Evolutionary conservation across 139 green algal species (phyloP), one percentile per base, ranked within the genome.

Genomic region (Volvox africanus): DNA sequence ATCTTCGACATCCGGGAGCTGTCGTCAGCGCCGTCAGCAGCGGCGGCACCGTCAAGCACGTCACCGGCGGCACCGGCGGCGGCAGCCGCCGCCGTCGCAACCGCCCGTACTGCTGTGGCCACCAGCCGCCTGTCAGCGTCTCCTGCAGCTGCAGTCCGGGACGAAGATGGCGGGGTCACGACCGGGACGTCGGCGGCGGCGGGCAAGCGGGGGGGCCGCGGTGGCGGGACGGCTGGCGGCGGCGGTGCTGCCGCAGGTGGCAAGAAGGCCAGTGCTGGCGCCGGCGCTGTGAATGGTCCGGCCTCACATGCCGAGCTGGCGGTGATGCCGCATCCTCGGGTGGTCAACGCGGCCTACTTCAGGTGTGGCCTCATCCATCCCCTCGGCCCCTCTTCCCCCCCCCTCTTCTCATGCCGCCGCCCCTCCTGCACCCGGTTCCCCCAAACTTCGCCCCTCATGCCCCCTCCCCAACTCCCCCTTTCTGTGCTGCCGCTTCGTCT

Each of bases 321-420:
- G 32, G 65, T 61, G 21, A 90, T 96, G 90, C 61, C 17, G 18
- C 96, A 96, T 78, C 88, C 90, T 0, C 76, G 93, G 26, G 94
- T 98, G n/a, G 96, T 99, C 83, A 99, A 99, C 88, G 44, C 90
- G 20, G 97, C 97, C 17, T 97, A 95, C 89, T 99, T 98, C 89
- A 96, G 91, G 85, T 89, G 69, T 0, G 83, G 71, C 44, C 44
- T 9, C 44, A 5, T 55, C 44, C 44, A 55, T 55, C 44, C 44
- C 44, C 44, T 55, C 44, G 9, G 44, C 44, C 44, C 44, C 44
- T 55, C 44, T 55, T 5, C 44, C 44, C 44, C 44, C 9, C 9
- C 44, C 44, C 44, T 55, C 44, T 55, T 55, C 44, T 55, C 44
- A 55, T 14, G 44, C 44, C 44, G 44, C 44, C n/a, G 9, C 44